phyloP scores from a whole-genome alignment of 257 asterid genomes.

The Solanum paucissectum region DNA sequence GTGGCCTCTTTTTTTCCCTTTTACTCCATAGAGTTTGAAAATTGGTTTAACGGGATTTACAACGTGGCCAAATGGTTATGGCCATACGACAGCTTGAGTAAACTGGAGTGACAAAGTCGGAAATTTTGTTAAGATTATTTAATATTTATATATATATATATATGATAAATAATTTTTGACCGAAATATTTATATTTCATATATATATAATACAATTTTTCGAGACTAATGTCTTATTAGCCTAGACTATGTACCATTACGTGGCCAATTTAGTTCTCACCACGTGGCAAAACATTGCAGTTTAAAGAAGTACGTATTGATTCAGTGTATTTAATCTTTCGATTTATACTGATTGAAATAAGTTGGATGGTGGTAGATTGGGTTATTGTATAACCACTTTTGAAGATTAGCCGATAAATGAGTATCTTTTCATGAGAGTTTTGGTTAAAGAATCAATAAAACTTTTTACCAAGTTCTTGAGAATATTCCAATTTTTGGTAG shows the following conservation, averaged over 20 bases:
- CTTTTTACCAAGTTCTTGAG: not conserved
- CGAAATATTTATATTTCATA: too few species aligned
- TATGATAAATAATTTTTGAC: too few species aligned
- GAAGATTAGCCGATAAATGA: not conserved
- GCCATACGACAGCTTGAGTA: constrained; percentile 8
- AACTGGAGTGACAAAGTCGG: not conserved
- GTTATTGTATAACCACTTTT: constrained; percentile 17
- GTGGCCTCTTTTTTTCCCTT: not conserved
- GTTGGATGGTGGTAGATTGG: constrained; percentile 20
- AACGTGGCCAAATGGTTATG: constrained; percentile 41
- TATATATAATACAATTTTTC: too few species aligned
- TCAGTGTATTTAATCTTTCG: not conserved
- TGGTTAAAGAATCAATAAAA: not conserved
- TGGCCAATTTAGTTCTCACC: constrained; percentile 15
- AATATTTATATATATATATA: too few species aligned
- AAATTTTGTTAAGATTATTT: fast-evolving
- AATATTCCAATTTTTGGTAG: not conserved
- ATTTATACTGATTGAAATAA: constrained; percentile 7
- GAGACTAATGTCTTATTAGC: too few species aligned
- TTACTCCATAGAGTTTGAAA: constrained; percentile 6
- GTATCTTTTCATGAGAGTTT: not conserved
- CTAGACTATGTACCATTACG: not conserved
- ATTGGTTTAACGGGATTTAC: constrained; percentile 41
- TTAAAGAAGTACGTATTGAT: not conserved
- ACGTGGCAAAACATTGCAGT: constrained; percentile 20